Percentiles rank a stretch among this genome's conserved stretches.
These are phyloP conservation scores for Sphagnum magellanicum DNA, from an alignment of 228 moss, liverwort and hornwort genomes.

Conservation along the genomic window DNA sequence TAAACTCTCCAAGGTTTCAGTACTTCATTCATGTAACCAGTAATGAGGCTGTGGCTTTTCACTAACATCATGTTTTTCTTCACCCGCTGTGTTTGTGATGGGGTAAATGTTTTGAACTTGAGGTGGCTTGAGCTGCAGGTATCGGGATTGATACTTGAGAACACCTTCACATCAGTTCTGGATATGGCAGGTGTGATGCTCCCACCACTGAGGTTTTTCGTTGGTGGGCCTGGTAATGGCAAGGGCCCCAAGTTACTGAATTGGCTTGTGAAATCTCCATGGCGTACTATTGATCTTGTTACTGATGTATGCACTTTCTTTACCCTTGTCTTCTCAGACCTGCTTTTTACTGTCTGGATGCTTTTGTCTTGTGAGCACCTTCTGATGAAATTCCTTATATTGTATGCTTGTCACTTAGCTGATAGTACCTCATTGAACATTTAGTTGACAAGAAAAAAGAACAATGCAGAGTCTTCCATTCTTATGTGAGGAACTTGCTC, in stretches of 20 bases:
- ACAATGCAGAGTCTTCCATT: neutral
- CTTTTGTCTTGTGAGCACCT: neutral
- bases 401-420: neutral
- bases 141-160: slow-evolving; percentile 80
- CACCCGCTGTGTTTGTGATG: no score
- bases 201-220: slow-evolving; percentile 73
- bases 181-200: slow-evolving; percentile 98
- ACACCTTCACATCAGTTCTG: slow-evolving; percentile 95
- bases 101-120: no score
- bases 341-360: neutral
- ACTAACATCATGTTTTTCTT: no score
- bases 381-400: neutral
- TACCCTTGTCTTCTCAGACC: neutral
- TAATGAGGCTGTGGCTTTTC: no score
- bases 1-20: no score
- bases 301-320: slow-evolving; percentile 36
- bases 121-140: slow-evolving; percentile 35
- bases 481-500: neutral
- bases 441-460: no score
- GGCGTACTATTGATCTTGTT: slow-evolving; percentile 84
- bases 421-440: neutral
- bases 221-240: slow-evolving; percentile 65
- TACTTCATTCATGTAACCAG: no score
- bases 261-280: slow-evolving; percentile 86
- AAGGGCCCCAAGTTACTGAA: slow-evolving; percentile 52